phyloP scores from a whole-genome alignment of 352 stramenopile species.

The Pythium brachiatum region DNA sequence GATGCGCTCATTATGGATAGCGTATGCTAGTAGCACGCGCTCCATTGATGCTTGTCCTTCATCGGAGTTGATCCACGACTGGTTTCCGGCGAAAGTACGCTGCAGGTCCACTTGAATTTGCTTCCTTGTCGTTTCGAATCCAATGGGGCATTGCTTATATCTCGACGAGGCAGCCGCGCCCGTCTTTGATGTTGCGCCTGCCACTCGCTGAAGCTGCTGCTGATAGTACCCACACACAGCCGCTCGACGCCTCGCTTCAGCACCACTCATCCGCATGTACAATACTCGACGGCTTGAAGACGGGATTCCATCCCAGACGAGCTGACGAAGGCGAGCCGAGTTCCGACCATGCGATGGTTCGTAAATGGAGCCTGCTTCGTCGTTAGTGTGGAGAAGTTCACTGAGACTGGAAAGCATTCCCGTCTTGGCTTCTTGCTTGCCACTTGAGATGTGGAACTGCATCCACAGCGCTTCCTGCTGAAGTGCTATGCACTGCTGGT shows the following conservation, averaged over 20 bases:
- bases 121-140: constrained; percentile 38
- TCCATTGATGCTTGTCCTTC: constrained; percentile 48
- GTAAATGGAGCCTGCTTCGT: not conserved
- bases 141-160: not conserved
- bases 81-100: constrained; percentile 63
- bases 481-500: constrained; percentile 35
- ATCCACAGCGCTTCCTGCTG: constrained; percentile 43
- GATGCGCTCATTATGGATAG: constrained; percentile 67
- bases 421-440: not conserved
- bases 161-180: not conserved
- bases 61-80: constrained; percentile 58
- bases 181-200: not conserved
- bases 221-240: constrained; percentile 38
- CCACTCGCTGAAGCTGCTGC: constrained; percentile 8
- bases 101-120: constrained; percentile 69
- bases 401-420: not conserved
- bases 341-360: constrained; percentile 7
- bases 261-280: constrained; percentile 52
- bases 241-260: constrained; percentile 15
- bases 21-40: constrained; percentile 76
- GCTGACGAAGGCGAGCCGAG: constrained; percentile 19
- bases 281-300: constrained; percentile 34
- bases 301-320: constrained; percentile 58
- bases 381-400: not conserved
- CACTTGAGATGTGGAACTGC: constrained; percentile 12